Percentiles rank a stretch among this genome's conserved stretches.
Conservation (phyloP, 352 stramenopile genomes). For the Blastocystis sp. region DNA sequence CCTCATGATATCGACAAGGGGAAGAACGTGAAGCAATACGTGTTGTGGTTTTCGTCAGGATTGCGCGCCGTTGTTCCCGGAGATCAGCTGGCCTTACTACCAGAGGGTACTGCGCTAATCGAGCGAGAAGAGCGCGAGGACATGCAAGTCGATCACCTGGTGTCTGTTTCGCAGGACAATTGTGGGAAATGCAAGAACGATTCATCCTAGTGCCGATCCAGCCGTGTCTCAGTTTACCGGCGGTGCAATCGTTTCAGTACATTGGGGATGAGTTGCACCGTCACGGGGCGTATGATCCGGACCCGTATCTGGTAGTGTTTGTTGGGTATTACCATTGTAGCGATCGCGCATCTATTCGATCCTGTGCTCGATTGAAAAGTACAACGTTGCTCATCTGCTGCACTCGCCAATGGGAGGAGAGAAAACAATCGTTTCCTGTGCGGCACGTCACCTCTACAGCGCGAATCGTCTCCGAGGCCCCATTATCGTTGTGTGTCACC, state of each 20-base stretch:
- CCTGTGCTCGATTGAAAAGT: slow-evolving; percentile 5
- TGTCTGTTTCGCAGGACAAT: background rate
- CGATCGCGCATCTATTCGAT: background rate
- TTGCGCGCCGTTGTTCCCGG: background rate
- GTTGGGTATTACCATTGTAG: background rate
- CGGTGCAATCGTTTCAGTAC: background rate
- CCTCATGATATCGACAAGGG: slow-evolving; percentile 1
- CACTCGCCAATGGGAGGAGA: background rate
- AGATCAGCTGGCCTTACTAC: background rate
- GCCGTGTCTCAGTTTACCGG: background rate
- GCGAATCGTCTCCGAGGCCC: background rate
- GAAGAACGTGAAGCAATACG: background rate
- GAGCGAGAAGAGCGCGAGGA: background rate
- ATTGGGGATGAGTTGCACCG: background rate
- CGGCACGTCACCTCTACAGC: background rate
- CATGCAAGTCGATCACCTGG: background rate
- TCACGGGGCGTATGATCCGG: background rate
- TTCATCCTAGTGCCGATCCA: background rate
- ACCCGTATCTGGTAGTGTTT: background rate
- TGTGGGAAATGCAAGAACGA: background rate
- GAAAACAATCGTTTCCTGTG: background rate
- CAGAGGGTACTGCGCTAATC: background rate
- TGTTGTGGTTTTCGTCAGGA: background rate
- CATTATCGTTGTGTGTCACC: background rate
- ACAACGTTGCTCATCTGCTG: slow-evolving; percentile 2